Conservation (phyloP, 257 asterid species). For the Schizonepeta tenuifolia region DNA sequence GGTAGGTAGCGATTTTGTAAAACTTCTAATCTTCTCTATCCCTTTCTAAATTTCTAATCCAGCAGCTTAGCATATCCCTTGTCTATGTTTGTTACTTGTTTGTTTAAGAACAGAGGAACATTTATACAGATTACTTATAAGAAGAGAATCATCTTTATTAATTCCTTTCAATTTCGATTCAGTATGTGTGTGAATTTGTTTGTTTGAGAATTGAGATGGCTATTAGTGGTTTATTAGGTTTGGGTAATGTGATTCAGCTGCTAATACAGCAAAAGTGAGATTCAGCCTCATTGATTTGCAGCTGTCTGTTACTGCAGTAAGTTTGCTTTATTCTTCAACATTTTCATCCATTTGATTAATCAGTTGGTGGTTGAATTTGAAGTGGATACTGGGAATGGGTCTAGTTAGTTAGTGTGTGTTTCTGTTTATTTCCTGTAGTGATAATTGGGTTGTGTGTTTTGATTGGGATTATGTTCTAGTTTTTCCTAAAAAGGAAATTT, state of each 20-base stretch:
- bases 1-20: too few species aligned
- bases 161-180: too few species aligned
- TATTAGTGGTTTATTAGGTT: too few species aligned
- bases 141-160: too few species aligned
- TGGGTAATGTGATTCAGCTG: neutral
- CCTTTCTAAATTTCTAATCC: too few species aligned
- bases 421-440: neutral
- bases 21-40: too few species aligned
- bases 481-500: neutral
- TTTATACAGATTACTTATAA: too few species aligned
- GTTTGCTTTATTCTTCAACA: constrained; percentile 9
- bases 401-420: neutral
- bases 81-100: too few species aligned
- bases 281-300: constrained; percentile 22
- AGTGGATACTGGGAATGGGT: neutral
- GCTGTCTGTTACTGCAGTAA: constrained; percentile 22
- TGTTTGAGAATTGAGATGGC: too few species aligned
- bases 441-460: constrained; percentile 8
- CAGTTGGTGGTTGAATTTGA: neutral
- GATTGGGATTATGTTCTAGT: constrained; percentile 1
- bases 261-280: neutral
- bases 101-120: too few species aligned
- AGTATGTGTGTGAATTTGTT: too few species aligned
- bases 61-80: too few species aligned
- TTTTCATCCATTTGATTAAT: neutral